Conservation (phyloP, 2,329 filamentous ascomycete species). For the Fusarium gaditjirri region DNA sequence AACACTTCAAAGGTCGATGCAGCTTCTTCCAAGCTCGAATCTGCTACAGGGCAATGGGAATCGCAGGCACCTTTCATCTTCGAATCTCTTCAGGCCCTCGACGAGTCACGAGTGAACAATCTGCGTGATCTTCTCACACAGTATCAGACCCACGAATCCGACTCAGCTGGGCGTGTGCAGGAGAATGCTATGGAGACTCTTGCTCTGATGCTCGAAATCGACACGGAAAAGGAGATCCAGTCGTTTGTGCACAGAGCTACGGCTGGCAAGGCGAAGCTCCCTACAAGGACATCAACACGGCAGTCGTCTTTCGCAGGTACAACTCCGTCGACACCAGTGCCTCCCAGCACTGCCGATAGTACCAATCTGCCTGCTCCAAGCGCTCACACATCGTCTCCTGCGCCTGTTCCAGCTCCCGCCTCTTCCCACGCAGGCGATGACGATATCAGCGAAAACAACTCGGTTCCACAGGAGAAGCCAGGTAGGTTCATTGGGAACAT, state of each 20-base stretch:
- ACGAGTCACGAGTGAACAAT: slow-evolving; percentile 90
- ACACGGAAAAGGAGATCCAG: slow-evolving; percentile 87
- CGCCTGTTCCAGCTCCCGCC: slow-evolving; percentile 21
- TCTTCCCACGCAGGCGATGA: slow-evolving; percentile 40
- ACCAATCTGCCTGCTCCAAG: slow-evolving; percentile 28
- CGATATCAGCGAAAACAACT: slow-evolving; percentile 57
- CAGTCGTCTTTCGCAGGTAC: slow-evolving; percentile 53
- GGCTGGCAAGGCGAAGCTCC: slow-evolving; percentile 52
- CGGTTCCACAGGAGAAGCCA: slow-evolving; percentile 51
- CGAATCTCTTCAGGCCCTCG: slow-evolving; percentile 88
- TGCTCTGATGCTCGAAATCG: slow-evolving; percentile 84
- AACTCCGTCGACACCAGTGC: slow-evolving; percentile 38
- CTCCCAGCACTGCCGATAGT: slow-evolving; percentile 44
- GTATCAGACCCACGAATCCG: slow-evolving; percentile 90
- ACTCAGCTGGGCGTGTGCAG: slow-evolving; percentile 82
- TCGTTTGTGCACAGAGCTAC: slow-evolving; percentile 66
- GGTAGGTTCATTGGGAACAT: slow-evolving; percentile 33
- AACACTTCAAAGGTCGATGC: slow-evolving; percentile 81
- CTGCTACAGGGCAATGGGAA: slow-evolving; percentile 87
- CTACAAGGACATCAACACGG: slow-evolving; percentile 54
- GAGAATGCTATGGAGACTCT: slow-evolving; percentile 81
- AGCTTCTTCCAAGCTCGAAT: slow-evolving; percentile 78
- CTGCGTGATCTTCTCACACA: slow-evolving; percentile 92
- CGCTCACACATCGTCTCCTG: slow-evolving; percentile 20
- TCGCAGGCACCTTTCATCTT: slow-evolving; percentile 95